phyloP scores from a whole-genome alignment of 2,329 filamentous ascomycete species.

The Aspergillus proliferans region DNA sequence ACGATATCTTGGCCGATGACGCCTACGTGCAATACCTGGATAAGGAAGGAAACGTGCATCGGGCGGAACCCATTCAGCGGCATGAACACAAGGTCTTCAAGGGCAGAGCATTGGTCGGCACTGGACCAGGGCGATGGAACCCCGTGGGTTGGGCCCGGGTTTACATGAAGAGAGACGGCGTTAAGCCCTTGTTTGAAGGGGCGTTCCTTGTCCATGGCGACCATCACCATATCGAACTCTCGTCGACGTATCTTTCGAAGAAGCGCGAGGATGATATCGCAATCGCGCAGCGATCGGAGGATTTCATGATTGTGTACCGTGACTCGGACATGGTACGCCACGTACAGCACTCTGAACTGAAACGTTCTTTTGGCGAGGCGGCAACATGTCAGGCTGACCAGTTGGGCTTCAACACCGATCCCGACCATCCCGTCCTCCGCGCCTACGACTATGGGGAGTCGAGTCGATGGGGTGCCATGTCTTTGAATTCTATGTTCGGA shows the following conservation, averaged over 20 bases:
- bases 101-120: slow-evolving; percentile 67
- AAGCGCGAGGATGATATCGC: slow-evolving; percentile 66
- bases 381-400: slow-evolving; percentile 65
- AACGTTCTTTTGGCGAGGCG: slow-evolving; percentile 46
- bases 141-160: slow-evolving; percentile 84
- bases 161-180: slow-evolving; percentile 68
- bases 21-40: slow-evolving; percentile 68
- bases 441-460: slow-evolving; percentile 49
- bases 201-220: slow-evolving; percentile 75
- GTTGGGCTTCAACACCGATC: slow-evolving; percentile 71
- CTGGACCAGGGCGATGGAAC: slow-evolving; percentile 62
- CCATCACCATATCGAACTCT: slow-evolving; percentile 79
- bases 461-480: slow-evolving; percentile 54
- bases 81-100: slow-evolving; percentile 75
- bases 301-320: slow-evolving; percentile 85
- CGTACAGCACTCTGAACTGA: slow-evolving; percentile 53
- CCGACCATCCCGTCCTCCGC: slow-evolving; percentile 61
- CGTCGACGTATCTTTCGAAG: slow-evolving; percentile 65
- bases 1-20: slow-evolving; percentile 75
- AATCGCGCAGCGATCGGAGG: slow-evolving; percentile 50
- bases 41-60: slow-evolving; percentile 61
- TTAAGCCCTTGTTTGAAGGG: slow-evolving; percentile 77
- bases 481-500: slow-evolving; percentile 63
- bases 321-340: slow-evolving; percentile 69
- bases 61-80: slow-evolving; percentile 64